phyloP scores from a whole-genome alignment of 176 grass and related monocot genomes.

The Eragrostis curvula region DNA sequence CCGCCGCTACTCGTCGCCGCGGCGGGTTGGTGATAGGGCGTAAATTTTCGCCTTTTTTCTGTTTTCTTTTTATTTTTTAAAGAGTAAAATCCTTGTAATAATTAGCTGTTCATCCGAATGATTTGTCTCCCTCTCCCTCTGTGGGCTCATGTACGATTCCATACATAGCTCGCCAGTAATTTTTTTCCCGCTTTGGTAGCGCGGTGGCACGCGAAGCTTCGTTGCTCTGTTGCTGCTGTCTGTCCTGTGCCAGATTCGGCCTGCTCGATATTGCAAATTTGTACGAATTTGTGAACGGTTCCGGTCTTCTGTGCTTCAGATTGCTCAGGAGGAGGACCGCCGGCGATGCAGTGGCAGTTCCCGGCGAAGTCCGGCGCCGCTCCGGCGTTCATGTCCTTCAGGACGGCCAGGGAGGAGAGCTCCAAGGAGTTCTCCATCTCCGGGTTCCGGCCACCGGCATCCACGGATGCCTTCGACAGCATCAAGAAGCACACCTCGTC shows the following conservation, averaged over 20 bases:
- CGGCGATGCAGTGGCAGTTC: slow-evolving; percentile 64
- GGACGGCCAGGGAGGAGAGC: slow-evolving; percentile 46
- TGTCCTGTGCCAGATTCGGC: slow-evolving; percentile 1
- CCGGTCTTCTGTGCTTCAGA: slow-evolving; percentile 28
- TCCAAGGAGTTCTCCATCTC: slow-evolving; percentile 58
- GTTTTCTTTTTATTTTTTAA: not conserved
- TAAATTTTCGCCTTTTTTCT: not conserved
- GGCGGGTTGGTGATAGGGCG: slow-evolving; percentile 2
- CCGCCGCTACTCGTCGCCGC: not conserved
- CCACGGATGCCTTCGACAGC: slow-evolving; percentile 41
- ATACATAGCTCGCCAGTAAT: not conserved
- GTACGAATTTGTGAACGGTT: not conserved
- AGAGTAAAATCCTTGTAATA: not conserved
- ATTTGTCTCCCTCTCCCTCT: not conserved
- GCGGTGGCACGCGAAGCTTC: not conserved
- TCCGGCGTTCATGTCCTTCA: slow-evolving; percentile 63
- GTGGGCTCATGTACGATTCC: not conserved
- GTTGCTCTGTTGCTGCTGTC: not conserved
- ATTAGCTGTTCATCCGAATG: not conserved
- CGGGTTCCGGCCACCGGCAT: slow-evolving; percentile 40
- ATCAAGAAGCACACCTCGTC: slow-evolving; percentile 14
- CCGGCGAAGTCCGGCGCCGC: slow-evolving; percentile 36
- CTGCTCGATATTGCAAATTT: not conserved
- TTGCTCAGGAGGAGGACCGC: slow-evolving; percentile 27
- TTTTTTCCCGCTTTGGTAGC: not conserved